Evolutionary conservation across 257 asterid species (phyloP).

Genomic region (Nicotiana sylvestris): DNA sequence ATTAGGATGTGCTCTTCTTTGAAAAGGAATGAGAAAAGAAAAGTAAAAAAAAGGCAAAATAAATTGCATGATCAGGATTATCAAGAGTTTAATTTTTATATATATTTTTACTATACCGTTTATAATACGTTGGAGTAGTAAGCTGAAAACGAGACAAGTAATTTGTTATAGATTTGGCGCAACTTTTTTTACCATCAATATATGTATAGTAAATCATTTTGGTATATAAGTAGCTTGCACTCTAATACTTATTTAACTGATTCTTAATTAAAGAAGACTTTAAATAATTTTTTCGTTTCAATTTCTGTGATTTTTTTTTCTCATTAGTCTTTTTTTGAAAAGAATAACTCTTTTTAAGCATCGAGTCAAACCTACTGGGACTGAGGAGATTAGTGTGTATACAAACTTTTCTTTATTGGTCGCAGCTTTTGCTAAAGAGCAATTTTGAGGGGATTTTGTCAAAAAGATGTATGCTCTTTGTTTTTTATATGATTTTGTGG

Average conservation of each 20-base stretch:
- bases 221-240: neutral
- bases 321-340: too few species aligned
- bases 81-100: neutral
- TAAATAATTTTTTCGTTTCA: neutral
- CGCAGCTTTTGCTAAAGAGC: neutral
- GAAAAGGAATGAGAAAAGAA: neutral
- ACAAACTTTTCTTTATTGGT: neutral
- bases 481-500: neutral
- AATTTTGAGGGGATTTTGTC: slow-evolving; percentile 2
- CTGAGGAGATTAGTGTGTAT: too few species aligned
- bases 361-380: too few species aligned
- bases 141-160: neutral
- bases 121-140: neutral
- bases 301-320: too few species aligned
- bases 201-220: neutral
- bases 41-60: neutral
- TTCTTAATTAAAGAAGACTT: neutral
- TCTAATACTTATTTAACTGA: neutral
- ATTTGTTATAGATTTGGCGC: neutral
- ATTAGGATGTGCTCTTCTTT: neutral
- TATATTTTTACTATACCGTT: neutral
- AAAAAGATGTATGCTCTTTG: neutral
- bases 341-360: too few species aligned
- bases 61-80: neutral
- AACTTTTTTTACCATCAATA: neutral